These are phyloP conservation scores for Barbarea vulgaris DNA, from an alignment of 345 rosid species.

Conservation along the genomic window DNA sequence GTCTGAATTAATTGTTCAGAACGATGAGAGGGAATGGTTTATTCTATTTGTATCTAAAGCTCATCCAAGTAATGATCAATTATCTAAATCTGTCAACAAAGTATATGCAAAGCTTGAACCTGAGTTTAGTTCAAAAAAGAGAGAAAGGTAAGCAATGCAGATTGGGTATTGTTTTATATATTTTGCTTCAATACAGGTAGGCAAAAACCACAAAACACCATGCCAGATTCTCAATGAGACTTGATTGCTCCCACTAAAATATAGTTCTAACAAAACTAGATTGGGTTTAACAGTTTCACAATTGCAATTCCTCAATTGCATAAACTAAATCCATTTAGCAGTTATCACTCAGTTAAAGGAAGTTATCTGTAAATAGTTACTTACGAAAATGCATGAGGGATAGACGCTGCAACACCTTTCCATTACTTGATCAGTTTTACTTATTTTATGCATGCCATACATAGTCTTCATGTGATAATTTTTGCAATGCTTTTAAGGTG, in stretches of 20 bases:
- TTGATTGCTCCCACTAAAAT: slow-evolving; percentile 21
- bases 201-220: neutral
- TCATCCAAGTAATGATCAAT: slow-evolving; percentile 86
- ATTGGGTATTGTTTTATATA: neutral
- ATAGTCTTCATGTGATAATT: slow-evolving; percentile 34
- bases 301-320: neutral
- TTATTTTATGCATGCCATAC: neutral
- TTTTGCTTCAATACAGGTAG: slow-evolving; percentile 6
- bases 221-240: slow-evolving; percentile 1
- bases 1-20: slow-evolving; percentile 84
- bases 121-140: slow-evolving; percentile 93
- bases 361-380: slow-evolving; percentile 4
- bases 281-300: neutral
- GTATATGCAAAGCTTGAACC: slow-evolving; percentile 91
- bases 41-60: slow-evolving; percentile 93
- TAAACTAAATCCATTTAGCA: slow-evolving; percentile 19
- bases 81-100: slow-evolving; percentile 81
- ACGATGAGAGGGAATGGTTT: slow-evolving; percentile 96
- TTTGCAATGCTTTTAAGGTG: slow-evolving; percentile 61
- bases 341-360: slow-evolving; percentile 15
- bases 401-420: neutral
- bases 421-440: neutral
- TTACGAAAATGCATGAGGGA: neutral
- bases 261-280: neutral
- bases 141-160: slow-evolving; percentile 68